Evolutionary conservation across 2,329 filamentous ascomycete species (phyloP), one percentile per base, ranked within the genome.

Genomic region (Fusarium domesticum): DNA sequence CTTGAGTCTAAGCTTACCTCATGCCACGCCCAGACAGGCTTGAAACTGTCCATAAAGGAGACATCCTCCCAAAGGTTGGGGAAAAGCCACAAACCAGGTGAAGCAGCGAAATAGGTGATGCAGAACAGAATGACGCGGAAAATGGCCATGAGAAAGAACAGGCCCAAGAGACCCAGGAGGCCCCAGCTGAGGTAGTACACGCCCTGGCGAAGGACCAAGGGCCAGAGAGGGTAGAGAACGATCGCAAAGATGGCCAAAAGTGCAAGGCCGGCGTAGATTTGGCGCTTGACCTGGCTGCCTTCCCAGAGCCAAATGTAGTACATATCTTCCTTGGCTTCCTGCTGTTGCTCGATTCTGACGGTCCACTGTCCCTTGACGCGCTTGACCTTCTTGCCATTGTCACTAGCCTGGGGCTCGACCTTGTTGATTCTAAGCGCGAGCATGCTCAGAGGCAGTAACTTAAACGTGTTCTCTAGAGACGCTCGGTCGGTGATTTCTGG

Each of bases 291-390:
- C 70, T 97, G 92, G 44, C 88, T 84, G 15, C 92, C 92, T 63
- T 98, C 93, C 68, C 91, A 97, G 42, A 98, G 75, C 90, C 92
- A 98, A 48, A 92, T 85, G 65, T 97, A 98, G 75, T 98, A 92
- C 77, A 93, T 83, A 31, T 92, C 87, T 45, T 93, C 88, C 37
- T 72, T 73, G 45, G 85, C 85, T 61, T 97, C 92, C 69, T 98
- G 93, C 70, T 98, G 92, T 60, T 92, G 90, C 70, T 96, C 91
- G 57, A 98, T 92, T 64, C 84, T 85, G 50, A 98, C 93, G 4
- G 84, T 96, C 93, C 93, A 98, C 20, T 93, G 81, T 18, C 93
- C 93, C 77, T 98, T 98, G 64, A 93, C 78, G 41, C 90, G 85
- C 77, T 96, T 97, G 53, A 83, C 79, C 60, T 85, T 84, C 72